Percentiles rank a stretch among this genome's conserved stretches.
These are phyloP conservation scores for Calonectria fujianensis DNA, from an alignment of 2,329 filamentous ascomycete species.

Conservation along the genomic window DNA sequence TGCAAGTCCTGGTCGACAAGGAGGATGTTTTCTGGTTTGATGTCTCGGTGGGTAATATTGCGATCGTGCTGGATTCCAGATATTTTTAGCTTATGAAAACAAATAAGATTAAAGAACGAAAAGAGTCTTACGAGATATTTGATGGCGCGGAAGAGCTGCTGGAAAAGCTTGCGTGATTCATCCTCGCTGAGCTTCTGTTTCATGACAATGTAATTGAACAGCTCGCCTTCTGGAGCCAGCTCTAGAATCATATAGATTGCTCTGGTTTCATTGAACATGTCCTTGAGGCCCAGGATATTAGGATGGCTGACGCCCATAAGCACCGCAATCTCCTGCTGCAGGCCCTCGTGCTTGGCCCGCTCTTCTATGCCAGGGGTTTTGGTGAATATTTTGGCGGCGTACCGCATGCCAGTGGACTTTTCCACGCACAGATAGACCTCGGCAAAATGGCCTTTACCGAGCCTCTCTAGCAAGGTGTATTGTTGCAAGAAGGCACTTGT, in stretches of 20 bases:
- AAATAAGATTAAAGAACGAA: not conserved
- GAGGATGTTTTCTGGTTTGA: constrained; percentile 84
- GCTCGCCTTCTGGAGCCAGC: constrained; percentile 88
- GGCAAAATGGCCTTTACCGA: constrained; percentile 96
- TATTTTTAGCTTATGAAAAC: too few relatives aligned
- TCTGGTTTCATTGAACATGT: constrained; percentile 89
- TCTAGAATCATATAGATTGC: constrained; percentile 88
- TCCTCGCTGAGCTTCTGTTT: constrained; percentile 87
- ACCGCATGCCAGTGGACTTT: constrained; percentile 86
- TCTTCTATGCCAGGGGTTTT: constrained; percentile 65
- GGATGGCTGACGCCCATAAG: constrained; percentile 97
- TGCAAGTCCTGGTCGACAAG: constrained; percentile 67
- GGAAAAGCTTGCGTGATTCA: constrained; percentile 87
- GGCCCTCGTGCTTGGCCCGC: constrained; percentile 85
- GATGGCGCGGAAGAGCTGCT: constrained; percentile 88
- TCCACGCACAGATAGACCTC: constrained; percentile 96
- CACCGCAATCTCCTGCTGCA: constrained; percentile 97
- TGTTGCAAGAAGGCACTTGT: constrained; percentile 89
- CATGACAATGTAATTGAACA: constrained; percentile 92
- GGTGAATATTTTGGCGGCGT: constrained; percentile 95
- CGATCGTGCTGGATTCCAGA: constrained; percentile 82
- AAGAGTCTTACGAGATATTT: constrained; percentile 84
- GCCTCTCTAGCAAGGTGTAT: constrained; percentile 87
- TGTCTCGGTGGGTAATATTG: constrained; percentile 92
- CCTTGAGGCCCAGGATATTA: constrained; percentile 93